Base-by-base conservation (phyloP, 2,329 filamentous ascomycete genomes). In the Talaromyces rugulosus region DNA sequence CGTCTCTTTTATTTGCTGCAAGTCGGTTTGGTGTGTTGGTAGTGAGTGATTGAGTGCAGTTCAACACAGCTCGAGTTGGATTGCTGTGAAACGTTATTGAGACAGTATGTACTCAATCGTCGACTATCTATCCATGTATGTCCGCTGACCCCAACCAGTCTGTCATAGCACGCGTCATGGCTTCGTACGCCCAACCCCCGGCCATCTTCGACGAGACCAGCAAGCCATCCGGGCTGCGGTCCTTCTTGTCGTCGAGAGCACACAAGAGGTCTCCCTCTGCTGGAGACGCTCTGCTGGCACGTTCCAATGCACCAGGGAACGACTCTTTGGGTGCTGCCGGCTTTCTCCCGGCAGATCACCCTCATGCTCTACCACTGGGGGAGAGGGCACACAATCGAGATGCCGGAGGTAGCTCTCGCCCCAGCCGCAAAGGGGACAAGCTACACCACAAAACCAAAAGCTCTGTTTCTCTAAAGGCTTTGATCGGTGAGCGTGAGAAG, bases 361-460 rank as follows among this genome's bases (percentile, higher is more conserved):
- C 80, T 12, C 78, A 82, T 65, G 74, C 75, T 60, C 60, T 69
- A 12, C 75, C 75, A 7, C 66, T 77, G 57, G 67, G 67, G 16
- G 77, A 79, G 66, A 78, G 75, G 68, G 69, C 70, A 28, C 71
- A 74, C 62, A 77, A 78, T 64, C 67, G 71, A 50, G 75, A 76
- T 58, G 62, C 65, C 5, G 64, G 71, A 5, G 71, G 72, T 33
- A 66, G 65, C 31, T 56, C 65, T 57, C 58, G 64, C 30, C 62
- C 74, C 23, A 74, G 77, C 7, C 69, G 68, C 65, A 69, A 68
- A 64, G 77, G 73, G 66, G 73, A 62, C 16, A 66, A 68, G 3
- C 64, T 82, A 58, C 81, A 84, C 69, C 83, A 82, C 71, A 83
- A 82, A 69, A 83, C 82, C 1, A 79, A 82, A 65, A 84, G 82